Percentiles rank a stretch among this genome's conserved stretches.
These are phyloP conservation scores for Ormosia emarginata DNA, from an alignment of 306 rosid species.

Conservation along the genomic window DNA sequence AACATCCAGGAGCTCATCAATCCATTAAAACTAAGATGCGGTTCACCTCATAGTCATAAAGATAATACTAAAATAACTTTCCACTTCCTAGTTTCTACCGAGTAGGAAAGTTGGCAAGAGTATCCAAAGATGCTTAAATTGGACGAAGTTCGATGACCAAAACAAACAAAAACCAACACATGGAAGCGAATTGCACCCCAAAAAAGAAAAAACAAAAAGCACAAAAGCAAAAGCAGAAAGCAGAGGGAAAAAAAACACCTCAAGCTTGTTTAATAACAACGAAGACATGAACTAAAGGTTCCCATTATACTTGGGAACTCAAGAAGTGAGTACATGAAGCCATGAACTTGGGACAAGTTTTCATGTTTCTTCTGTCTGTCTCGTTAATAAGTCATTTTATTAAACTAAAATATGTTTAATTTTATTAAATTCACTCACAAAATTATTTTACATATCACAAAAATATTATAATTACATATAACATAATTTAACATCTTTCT, in stretches of 20 bases:
- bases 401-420: too few species aligned
- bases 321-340: neutral
- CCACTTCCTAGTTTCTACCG: neutral
- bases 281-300: conserved; percentile 7
- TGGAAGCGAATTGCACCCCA: neutral
- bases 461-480: too few species aligned
- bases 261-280: neutral
- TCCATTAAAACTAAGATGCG: neutral
- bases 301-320: neutral
- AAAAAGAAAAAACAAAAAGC: neutral
- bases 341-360: conserved; percentile 12
- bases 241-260: neutral
- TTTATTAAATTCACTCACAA: too few species aligned
- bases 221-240: too few species aligned
- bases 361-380: neutral
- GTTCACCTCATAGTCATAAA: conserved; percentile 21
- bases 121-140: conserved; percentile 41
- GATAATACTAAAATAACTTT: neutral
- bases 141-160: neutral
- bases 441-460: too few species aligned
- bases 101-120: conserved; percentile 26
- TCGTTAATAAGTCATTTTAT: too few species aligned
- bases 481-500: too few species aligned
- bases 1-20: neutral
- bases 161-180: neutral